Percentiles rank a stretch among this genome's conserved stretches.
Evolutionary conservation across 1,139 yeast species (phyloP).

Genomic region (Kurtzmaniella natalensis): DNA sequence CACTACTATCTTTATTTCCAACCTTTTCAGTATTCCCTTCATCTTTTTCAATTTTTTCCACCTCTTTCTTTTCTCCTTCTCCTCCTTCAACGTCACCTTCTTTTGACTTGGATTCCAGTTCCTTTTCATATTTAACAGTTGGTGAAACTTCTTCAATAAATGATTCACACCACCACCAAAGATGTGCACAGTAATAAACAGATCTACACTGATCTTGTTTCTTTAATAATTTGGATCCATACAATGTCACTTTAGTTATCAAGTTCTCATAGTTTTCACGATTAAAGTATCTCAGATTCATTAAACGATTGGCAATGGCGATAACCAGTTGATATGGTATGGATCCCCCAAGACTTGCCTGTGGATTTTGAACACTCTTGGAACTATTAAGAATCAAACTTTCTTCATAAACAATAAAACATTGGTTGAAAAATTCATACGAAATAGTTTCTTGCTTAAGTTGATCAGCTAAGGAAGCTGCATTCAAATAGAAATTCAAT

Average conservation of each 20-base stretch:
- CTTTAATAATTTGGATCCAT: conserved; percentile 82
- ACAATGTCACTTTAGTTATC: conserved; percentile 79
- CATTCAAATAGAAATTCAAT: conserved; percentile 47
- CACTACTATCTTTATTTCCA: conserved; percentile 6
- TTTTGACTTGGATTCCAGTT: conserved; percentile 39
- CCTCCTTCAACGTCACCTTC: neutral
- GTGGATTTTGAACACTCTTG: conserved; percentile 23
- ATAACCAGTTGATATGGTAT: conserved; percentile 36
- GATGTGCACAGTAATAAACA: conserved; percentile 80
- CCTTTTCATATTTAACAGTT: conserved; percentile 13
- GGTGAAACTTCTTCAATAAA: conserved; percentile 25
- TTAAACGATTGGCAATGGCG: conserved; percentile 59
- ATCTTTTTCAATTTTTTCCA: conserved; percentile 4
- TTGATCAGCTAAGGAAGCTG: conserved; percentile 76
- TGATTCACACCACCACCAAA: conserved; percentile 86
- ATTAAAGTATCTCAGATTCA: conserved; percentile 52
- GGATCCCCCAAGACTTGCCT: conserved; percentile 37
- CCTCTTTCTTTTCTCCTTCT: neutral
- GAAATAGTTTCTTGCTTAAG: conserved; percentile 50
- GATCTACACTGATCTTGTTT: conserved; percentile 95
- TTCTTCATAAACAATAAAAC: conserved; percentile 86
- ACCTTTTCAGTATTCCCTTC: conserved; percentile 6
- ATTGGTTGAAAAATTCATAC: conserved; percentile 88
- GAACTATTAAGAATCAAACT: conserved; percentile 30
- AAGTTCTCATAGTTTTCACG: conserved; percentile 71